Evolutionary conservation across 2,329 filamentous ascomycete species (phyloP).

Genomic region (Emmonsiellopsis sp.): DNA sequence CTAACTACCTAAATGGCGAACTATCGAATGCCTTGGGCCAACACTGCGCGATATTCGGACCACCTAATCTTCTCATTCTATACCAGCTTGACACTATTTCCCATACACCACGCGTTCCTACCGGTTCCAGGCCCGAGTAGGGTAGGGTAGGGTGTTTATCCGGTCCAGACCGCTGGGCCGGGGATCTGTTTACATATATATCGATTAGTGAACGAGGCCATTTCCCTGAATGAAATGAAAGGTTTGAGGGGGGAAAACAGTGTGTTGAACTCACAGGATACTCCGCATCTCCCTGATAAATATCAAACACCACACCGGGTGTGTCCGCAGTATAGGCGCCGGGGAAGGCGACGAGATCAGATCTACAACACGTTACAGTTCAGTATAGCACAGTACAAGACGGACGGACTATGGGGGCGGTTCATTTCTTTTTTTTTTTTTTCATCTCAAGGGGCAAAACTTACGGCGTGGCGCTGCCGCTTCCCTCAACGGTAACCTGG

Average conservation of each 20-base stretch:
- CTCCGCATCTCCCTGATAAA: slow-evolving; percentile 33
- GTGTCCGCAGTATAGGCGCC: slow-evolving; percentile 45
- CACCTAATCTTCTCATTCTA: too few relatives aligned
- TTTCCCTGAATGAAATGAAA: not conserved
- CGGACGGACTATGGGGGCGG: too few relatives aligned
- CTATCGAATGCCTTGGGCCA: too few relatives aligned
- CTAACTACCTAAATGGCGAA: too few relatives aligned
- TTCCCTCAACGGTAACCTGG: slow-evolving; percentile 47
- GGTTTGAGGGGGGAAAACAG: not conserved
- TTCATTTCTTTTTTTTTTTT: not conserved
- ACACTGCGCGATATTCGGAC: too few relatives aligned
- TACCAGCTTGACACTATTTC: too few relatives aligned
- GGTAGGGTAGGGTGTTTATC: not conserved
- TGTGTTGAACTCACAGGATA: not conserved
- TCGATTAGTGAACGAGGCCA: not conserved
- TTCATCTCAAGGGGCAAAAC: not conserved
- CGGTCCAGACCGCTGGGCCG: slow-evolving; percentile 4
- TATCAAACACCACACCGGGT: slow-evolving; percentile 45
- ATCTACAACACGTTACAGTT: not conserved
- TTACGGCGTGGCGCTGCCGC: slow-evolving; percentile 34
- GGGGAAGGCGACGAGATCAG: slow-evolving; percentile 40
- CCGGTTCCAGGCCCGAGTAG: too few relatives aligned
- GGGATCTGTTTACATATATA: slow-evolving; percentile 1
- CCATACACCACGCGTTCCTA: too few relatives aligned
- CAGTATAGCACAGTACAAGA: not conserved